phyloP scores from a whole-genome alignment of 176 grass and related monocot genomes.

The Cenchrus purpureus region DNA sequence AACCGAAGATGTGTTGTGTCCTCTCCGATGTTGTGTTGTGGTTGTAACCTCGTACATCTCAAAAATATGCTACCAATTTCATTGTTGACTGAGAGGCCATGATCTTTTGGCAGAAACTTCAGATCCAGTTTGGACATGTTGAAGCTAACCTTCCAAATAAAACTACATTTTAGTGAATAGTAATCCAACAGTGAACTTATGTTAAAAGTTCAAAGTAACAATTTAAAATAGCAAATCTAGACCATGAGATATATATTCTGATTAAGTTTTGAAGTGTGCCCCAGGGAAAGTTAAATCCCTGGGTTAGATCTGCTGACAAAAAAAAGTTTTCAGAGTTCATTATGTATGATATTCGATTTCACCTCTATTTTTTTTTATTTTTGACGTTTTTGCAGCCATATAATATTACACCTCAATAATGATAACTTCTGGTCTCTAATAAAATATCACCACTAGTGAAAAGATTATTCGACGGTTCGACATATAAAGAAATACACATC shows the following conservation, averaged over 20 bases:
- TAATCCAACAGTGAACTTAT: slow-evolving; percentile 33
- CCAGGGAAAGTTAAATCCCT: neutral
- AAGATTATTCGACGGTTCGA: neutral
- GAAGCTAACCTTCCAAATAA: slow-evolving; percentile 99
- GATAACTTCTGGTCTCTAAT: neutral
- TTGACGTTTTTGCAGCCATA: neutral
- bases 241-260: neutral
- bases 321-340: neutral
- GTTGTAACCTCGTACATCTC: slow-evolving; percentile 59
- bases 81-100: slow-evolving; percentile 66
- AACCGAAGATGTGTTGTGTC: slow-evolving; percentile 63
- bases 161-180: slow-evolving; percentile 78
- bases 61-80: slow-evolving; percentile 72
- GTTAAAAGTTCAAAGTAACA: slow-evolving; percentile 18
- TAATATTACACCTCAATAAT: neutral
- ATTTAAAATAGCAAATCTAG: slow-evolving; percentile 32
- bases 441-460: slow-evolving; percentile 7
- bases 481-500: slow-evolving; percentile 12
- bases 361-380: neutral
- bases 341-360: neutral
- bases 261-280: neutral
- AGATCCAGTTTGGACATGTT: slow-evolving; percentile 90
- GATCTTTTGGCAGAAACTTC: slow-evolving; percentile 77
- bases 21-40: slow-evolving; percentile 53
- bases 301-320: slow-evolving; percentile 2